Evolutionary conservation across 2,329 filamentous ascomycete species (phyloP), one percentile per base, ranked within the genome.

Genomic region (Arachnopeziza araneosa): DNA sequence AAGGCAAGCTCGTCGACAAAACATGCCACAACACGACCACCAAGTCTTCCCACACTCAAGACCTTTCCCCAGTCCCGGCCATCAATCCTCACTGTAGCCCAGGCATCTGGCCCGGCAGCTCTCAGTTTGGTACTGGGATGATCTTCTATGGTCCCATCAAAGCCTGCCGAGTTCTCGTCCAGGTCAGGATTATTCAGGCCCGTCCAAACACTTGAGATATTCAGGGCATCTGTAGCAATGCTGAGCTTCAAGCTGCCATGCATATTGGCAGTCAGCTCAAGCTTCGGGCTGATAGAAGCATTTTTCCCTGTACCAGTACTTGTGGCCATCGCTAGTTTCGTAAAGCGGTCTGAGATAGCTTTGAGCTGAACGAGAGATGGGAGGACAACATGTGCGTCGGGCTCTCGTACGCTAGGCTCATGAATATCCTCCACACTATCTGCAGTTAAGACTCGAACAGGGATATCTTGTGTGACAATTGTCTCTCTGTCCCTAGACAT

Each of bases 201-300:
- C 2, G 84, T 85, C 95, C 95, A 99, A 51, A 89, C 83, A 69
- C 89, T 95, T 60, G 87, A 87, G 60, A 98, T 96, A 62, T 88
- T 87, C 68, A 96, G 85, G 8, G 89, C 85, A 72, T 98, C 93
- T 1, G 92, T 95, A 44, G 83, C 82, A 62, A 97, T 88, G 12
- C 89, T 85, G 63, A 99, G 80, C 53, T 86, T 86, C 60, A 99
- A 77, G 60, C 86, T 87, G 22, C 95, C 95, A 74, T 96, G 90
- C 91, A 96, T 96, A 74, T 97, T 99, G 30, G 93, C 95, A 57
- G 88, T 88, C 51, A 98, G 77, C 72, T 96, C 91, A 2, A 99
- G 79, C 69, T 92, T 90, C 0, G 91, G 84, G 2, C 69, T 68
- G n/a, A 72, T 56, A 57, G 61, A 49, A 57, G 50, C 56, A 10